These are phyloP conservation scores for Lipomyces lipofer DNA, from an alignment of 805 yeast species.

Conservation along the genomic window DNA sequence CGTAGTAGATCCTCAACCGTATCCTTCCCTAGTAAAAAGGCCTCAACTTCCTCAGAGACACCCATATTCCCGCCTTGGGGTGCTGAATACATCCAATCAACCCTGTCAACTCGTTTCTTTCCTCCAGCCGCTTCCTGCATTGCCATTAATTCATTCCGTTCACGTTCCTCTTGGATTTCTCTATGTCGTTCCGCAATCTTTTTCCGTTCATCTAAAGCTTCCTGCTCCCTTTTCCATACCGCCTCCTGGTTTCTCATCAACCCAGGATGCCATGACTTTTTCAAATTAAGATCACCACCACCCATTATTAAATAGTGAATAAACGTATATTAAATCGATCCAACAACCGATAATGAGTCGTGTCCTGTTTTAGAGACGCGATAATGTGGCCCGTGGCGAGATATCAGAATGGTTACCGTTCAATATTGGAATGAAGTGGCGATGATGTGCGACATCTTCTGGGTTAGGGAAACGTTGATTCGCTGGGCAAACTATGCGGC, in stretches of 20 bases:
- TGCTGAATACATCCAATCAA: conserved; percentile 87
- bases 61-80: conserved; percentile 38
- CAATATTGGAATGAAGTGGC: too few species aligned
- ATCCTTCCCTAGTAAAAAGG: conserved; percentile 54
- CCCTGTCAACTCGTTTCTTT: conserved; percentile 46
- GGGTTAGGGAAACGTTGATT: too few species aligned
- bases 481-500: too few species aligned
- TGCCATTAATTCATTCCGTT: conserved; percentile 55
- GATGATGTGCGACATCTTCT: too few species aligned
- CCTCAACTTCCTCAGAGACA: conserved; percentile 47
- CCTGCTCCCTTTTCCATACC: conserved; percentile 82
- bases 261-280: conserved; percentile 97
- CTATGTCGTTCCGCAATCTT: conserved; percentile 61
- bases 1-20: conserved; percentile 46
- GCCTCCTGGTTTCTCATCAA: conserved; percentile 78
- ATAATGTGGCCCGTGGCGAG: too few species aligned
- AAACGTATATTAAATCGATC: too few species aligned
- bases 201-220: conserved; percentile 67
- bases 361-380: too few species aligned
- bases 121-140: conserved; percentile 48
- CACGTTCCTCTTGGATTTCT: conserved; percentile 64
- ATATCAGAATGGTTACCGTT: too few species aligned
- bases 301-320: conserved; percentile 9
- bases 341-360: too few species aligned
- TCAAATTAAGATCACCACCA: conserved; percentile 69